Percentiles rank a stretch among this genome's conserved stretches.
Conservation (phyloP, 2,329 filamentous ascomycete species). For the Xylaria digitata region DNA sequence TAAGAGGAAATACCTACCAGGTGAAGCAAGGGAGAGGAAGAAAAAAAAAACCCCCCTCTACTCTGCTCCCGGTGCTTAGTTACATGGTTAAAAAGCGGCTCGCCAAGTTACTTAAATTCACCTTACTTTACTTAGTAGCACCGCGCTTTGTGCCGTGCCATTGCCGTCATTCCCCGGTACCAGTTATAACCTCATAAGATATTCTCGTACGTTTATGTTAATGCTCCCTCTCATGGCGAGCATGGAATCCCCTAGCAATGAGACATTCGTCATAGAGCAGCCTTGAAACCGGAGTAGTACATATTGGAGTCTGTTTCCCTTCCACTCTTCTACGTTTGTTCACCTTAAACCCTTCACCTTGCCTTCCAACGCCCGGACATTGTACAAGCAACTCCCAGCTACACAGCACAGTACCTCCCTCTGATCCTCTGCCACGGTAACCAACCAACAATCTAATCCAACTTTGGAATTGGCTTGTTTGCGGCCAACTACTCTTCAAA, state of each 20-base stretch:
- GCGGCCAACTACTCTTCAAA: too few species aligned
- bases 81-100: conserved; percentile 29
- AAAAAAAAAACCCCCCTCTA: conserved; percentile 2
- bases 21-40: neutral
- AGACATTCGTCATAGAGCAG: conserved; percentile 20
- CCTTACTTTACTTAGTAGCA: conserved; percentile 1
- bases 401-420: conserved; percentile 6
- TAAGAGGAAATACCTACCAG: conserved; percentile 14
- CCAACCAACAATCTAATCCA: conserved; percentile 7
- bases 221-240: conserved; percentile 14
- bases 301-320: conserved; percentile 25
- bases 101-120: conserved; percentile 10
- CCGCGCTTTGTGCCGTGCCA: conserved; percentile 15
- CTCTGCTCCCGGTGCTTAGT: conserved; percentile 19
- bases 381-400: neutral
- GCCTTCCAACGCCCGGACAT: conserved; percentile 13
- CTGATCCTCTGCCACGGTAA: conserved; percentile 4
- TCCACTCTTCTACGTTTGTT: conserved; percentile 7
- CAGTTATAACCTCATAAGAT: conserved; percentile 31
- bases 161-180: conserved; percentile 10
- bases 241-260: conserved; percentile 23
- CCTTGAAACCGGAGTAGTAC: conserved; percentile 31
- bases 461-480: neutral
- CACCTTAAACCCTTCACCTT: conserved; percentile 22
- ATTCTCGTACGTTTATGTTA: conserved; percentile 34